A percentile compares a stretch with the other conserved stretches of the same genome.
Evolutionary conservation across 208 protist species (phyloP).

Genomic region (Crithidia acanthocephali): DNA sequence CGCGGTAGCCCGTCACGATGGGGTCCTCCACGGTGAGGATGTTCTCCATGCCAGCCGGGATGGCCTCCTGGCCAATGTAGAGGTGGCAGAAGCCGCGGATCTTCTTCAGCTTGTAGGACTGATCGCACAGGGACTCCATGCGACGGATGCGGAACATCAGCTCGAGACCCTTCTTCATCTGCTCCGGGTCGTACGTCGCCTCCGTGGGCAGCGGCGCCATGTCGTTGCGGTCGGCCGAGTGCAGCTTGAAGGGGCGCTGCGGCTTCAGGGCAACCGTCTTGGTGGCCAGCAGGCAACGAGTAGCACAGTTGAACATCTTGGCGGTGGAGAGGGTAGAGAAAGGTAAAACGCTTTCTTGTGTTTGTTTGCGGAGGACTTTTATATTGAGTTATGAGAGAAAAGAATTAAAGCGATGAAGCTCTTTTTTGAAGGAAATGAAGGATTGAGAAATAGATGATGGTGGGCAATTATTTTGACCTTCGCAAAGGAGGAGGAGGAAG

Average conservation of each 20-base stretch:
- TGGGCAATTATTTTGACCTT: not conserved
- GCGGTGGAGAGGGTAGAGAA: not conserved
- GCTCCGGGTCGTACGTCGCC: slow-evolving; percentile 77
- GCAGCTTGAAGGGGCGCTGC: slow-evolving; percentile 75
- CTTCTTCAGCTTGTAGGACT: slow-evolving; percentile 97
- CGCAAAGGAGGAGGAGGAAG: not conserved
- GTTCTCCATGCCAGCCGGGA: slow-evolving; percentile 94
- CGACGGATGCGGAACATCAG: slow-evolving; percentile 95
- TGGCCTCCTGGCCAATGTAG: slow-evolving; percentile 98
- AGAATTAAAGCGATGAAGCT: not conserved
- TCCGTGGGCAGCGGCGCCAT: slow-evolving; percentile 72
- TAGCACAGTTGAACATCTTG: slow-evolving; percentile 71
- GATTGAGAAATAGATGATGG: slow-evolving; percentile 2
- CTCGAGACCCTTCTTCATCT: slow-evolving; percentile 77
- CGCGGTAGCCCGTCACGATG: slow-evolving; percentile 97
- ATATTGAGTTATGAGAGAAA: slow-evolving; percentile 2
- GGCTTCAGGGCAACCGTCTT: slow-evolving; percentile 79
- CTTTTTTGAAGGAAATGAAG: slow-evolving; percentile 9
- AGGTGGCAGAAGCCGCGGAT: slow-evolving; percentile 99
- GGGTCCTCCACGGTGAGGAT: slow-evolving; percentile 90
- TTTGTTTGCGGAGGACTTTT: not conserved
- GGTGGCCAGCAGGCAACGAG: slow-evolving; percentile 62
- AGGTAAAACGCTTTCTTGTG: slow-evolving; percentile 8
- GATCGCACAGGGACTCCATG: slow-evolving; percentile 95
- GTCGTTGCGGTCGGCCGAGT: slow-evolving; percentile 67